phyloP scores from a whole-genome alignment of 306 rosid species.

The Trifolium fragiferum region DNA sequence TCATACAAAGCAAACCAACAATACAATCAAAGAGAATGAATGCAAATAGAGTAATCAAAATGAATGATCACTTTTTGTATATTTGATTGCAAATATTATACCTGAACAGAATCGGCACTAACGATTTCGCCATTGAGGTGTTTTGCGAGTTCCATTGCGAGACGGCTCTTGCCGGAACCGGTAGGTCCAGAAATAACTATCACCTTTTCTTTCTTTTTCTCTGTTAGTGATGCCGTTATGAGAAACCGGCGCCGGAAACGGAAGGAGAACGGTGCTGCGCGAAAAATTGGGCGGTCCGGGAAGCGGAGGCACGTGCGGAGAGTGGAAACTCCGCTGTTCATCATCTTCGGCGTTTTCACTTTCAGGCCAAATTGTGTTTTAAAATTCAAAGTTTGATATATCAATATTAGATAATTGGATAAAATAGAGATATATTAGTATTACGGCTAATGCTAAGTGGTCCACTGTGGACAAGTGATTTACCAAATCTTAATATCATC shows the following conservation, averaged over 20 bases:
- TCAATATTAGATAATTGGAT: no score
- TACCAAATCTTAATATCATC: no score
- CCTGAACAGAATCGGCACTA: slow-evolving; percentile 97
- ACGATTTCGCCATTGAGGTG: slow-evolving; percentile 87
- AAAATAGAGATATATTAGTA: no score
- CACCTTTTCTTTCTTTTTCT: slow-evolving; percentile 67
- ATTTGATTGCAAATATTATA: slow-evolving; percentile 17
- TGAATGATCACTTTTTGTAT: neutral
- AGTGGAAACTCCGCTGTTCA: slow-evolving; percentile 51
- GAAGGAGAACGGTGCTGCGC: slow-evolving; percentile 29
- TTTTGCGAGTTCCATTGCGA: slow-evolving; percentile 89
- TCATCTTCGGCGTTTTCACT: slow-evolving; percentile 27
- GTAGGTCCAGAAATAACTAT: slow-evolving; percentile 91
- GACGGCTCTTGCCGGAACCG: slow-evolving; percentile 85
- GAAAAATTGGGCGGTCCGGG: slow-evolving; percentile 46
- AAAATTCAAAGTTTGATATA: neutral
- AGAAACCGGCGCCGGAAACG: slow-evolving; percentile 49
- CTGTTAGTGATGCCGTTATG: slow-evolving; percentile 40
- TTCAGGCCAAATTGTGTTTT: neutral
- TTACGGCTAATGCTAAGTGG: no score
- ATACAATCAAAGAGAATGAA: neutral
- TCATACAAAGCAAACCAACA: slow-evolving; percentile 10
- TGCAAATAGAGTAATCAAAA: neutral
- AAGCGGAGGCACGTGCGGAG: slow-evolving; percentile 57
- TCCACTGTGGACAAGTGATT: no score